A percentile compares a stretch with the other conserved stretches of the same genome.
Evolutionary conservation across 1,139 yeast species (phyloP).

Genomic region (Meyerozyma sp.): DNA sequence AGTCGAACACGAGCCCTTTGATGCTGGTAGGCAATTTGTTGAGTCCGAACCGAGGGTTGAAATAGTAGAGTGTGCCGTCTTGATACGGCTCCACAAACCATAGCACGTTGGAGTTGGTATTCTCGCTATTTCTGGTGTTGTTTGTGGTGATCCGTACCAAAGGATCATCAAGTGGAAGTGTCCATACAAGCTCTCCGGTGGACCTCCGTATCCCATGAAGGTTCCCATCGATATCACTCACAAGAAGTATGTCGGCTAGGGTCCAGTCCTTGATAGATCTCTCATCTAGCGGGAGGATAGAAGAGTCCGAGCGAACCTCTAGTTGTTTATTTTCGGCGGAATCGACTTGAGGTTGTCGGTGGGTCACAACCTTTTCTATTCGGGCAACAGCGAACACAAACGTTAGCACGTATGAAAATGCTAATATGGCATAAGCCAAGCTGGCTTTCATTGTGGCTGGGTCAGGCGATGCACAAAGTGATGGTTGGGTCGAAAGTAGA

Average conservation of each 20-base stretch:
- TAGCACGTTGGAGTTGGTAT: slow-evolving; percentile 22
- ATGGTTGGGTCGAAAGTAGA: neutral
- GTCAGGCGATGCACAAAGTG: neutral
- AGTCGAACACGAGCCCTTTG: slow-evolving; percentile 69
- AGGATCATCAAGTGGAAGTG: slow-evolving; percentile 52
- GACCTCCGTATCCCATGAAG: slow-evolving; percentile 76
- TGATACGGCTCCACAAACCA: slow-evolving; percentile 93
- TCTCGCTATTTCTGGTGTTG: slow-evolving; percentile 17
- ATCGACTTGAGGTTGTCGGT: neutral
- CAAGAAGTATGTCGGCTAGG: slow-evolving; percentile 57
- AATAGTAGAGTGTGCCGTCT: slow-evolving; percentile 83
- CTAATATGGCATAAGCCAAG: neutral
- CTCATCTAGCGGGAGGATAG: slow-evolving; percentile 29
- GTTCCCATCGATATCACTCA: slow-evolving; percentile 86
- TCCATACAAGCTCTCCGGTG: slow-evolving; percentile 78
- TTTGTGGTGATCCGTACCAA: slow-evolving; percentile 42
- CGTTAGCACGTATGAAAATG: neutral
- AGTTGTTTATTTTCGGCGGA: neutral
- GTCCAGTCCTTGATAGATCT: slow-evolving; percentile 49
- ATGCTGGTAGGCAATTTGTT: slow-evolving; percentile 81
- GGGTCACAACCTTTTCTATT: neutral
- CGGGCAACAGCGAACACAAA: neutral
- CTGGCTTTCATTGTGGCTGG: neutral
- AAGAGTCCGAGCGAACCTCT: neutral
- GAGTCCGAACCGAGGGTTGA: slow-evolving; percentile 72